These are phyloP conservation scores for Arthroderma sp. DNA, from an alignment of 2,329 filamentous ascomycete species.

Conservation along the genomic window DNA sequence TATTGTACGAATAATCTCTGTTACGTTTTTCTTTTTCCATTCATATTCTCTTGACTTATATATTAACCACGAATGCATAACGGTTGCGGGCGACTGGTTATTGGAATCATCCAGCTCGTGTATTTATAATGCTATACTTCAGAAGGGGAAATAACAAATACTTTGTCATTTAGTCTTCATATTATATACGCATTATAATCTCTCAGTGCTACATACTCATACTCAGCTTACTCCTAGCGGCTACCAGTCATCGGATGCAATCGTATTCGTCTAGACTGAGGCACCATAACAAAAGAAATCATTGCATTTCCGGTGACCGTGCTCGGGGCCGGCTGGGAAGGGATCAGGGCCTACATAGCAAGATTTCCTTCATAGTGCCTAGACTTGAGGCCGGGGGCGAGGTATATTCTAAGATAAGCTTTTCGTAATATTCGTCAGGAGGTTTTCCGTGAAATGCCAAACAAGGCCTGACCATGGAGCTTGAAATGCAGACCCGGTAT, in stretches of 20 bases:
- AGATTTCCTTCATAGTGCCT: no score
- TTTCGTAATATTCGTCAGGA: no score
- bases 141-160: neutral
- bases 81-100: neutral
- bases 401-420: no score
- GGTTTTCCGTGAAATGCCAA: conserved; percentile 10
- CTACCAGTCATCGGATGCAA: neutral
- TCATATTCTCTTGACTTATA: neutral
- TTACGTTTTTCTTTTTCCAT: neutral
- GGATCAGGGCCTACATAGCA: no score
- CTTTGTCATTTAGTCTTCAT: neutral
- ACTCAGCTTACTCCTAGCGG: no score
- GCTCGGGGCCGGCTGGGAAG: no score
- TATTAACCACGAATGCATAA: neutral
- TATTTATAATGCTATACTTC: neutral
- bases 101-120: neutral
- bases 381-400: no score
- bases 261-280: neutral
- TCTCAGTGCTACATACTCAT: no score
- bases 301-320: neutral
- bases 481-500: conserved; percentile 27
- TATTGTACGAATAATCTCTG: neutral
- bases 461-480: conserved; percentile 6
- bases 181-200: no score
- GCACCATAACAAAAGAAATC: neutral